Conservation (phyloP, 2,329 filamentous ascomycete species). For the Fusarium stilboides region DNA sequence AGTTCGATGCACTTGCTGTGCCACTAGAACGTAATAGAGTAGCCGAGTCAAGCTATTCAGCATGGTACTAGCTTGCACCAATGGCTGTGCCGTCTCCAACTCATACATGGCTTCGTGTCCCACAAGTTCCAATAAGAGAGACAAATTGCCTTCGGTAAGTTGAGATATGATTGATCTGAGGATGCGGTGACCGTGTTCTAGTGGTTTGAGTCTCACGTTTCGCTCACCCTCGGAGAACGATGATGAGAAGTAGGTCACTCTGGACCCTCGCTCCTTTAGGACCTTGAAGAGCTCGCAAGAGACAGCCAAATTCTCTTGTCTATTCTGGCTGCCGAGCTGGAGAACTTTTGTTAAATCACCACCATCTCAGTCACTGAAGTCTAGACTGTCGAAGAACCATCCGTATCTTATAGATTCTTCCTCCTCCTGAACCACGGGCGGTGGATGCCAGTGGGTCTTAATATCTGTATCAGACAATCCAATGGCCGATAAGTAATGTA, state of each 20-base stretch:
- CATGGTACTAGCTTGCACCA: not conserved
- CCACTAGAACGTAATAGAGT: not conserved
- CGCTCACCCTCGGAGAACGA: not conserved
- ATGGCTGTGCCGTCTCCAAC: not conserved
- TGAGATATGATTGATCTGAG: not conserved
- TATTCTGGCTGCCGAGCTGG: not conserved
- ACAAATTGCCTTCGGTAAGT: not conserved
- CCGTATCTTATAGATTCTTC: not conserved
- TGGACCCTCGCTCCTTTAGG: not conserved
- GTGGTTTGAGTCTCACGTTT: not conserved
- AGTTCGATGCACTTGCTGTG: not conserved
- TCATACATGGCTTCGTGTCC: not conserved
- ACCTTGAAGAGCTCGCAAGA: not conserved
- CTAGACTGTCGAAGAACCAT: not conserved
- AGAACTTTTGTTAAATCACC: not conserved
- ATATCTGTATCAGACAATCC: not conserved
- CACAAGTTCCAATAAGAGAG: not conserved
- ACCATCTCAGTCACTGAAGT: not conserved
- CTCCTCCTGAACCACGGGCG: not conserved
- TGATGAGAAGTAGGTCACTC: not conserved
- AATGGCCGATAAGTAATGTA: not conserved
- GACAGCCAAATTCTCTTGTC: not conserved
- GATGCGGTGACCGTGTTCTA: not conserved
- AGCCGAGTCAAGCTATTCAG: not conserved
- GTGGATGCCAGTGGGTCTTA: not conserved